These are phyloP conservation scores for Aschersonia sp. DNA, from an alignment of 2,329 filamentous ascomycete species.

Conservation along the genomic window DNA sequence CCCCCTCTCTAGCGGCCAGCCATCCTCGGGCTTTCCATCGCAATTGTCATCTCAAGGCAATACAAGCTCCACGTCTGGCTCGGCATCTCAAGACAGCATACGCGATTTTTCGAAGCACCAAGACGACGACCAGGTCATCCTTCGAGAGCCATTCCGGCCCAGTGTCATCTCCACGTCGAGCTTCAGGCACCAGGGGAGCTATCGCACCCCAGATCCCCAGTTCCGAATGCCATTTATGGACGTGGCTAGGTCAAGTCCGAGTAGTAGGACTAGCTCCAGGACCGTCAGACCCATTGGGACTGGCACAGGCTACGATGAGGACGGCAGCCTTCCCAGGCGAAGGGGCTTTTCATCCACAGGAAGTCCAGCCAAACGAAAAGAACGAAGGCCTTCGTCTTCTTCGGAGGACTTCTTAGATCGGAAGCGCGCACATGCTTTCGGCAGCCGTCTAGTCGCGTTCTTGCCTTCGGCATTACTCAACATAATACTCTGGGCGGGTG, in stretches of 20 bases:
- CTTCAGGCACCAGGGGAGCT: constrained; percentile 7
- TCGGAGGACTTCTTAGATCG: constrained; percentile 6
- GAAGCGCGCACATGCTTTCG: constrained; percentile 9
- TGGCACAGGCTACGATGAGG: constrained; percentile 9
- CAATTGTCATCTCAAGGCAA: constrained; percentile 23
- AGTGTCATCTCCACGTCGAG: constrained; percentile 29
- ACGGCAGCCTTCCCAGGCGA: constrained; percentile 14
- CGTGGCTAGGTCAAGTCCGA: constrained; percentile 21
- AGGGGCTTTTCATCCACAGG: constrained; percentile 8
- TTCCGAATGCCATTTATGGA: constrained; percentile 38
- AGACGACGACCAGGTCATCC: constrained; percentile 40
- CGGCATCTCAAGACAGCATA: constrained; percentile 40
- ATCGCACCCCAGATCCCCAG: constrained; percentile 31
- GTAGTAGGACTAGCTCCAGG: constrained; percentile 13
- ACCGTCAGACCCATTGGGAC: constrained; percentile 15
- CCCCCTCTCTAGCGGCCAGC: constrained; percentile 22
- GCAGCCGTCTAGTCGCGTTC: constrained; percentile 18
- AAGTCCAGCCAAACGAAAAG: constrained; percentile 12
- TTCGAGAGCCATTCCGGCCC: constrained; percentile 39
- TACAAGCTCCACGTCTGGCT: constrained; percentile 19
- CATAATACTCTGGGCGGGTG: constrained; percentile 32
- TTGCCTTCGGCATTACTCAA: constrained; percentile 24
- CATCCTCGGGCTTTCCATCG: constrained; percentile 25
- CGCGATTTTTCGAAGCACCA: constrained; percentile 36
- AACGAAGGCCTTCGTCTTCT: constrained; percentile 4